A percentile compares a stretch with the other conserved stretches of the same genome.
phyloP scores from a whole-genome alignment of 192 early-diverging fungal genomes.

The Umbelopsis ramanniana region DNA sequence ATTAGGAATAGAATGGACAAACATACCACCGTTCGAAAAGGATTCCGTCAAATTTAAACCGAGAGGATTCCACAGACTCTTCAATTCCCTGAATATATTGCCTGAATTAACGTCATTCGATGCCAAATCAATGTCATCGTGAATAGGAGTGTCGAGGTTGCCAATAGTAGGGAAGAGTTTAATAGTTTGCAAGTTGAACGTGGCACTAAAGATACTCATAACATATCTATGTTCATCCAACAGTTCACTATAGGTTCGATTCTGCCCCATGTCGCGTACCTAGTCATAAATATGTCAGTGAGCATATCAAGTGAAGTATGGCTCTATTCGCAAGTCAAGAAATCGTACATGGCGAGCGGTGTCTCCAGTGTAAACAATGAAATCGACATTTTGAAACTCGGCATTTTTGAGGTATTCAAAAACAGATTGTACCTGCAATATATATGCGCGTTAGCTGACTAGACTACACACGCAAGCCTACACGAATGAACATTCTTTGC shows the following conservation, averaged over 20 bases:
- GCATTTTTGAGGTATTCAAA: constrained; percentile 40
- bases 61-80: constrained; percentile 36
- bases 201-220: constrained; percentile 4
- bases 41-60: constrained; percentile 33
- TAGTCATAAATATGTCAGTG: constrained; percentile 11
- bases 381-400: constrained; percentile 35
- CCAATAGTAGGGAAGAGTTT: constrained; percentile 42
- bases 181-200: constrained; percentile 18
- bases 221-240: constrained; percentile 1
- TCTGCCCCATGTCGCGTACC: constrained; percentile 30
- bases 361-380: constrained; percentile 51
- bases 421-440: constrained; percentile 10
- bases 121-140: constrained; percentile 31
- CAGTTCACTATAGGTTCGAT: constrained; percentile 14
- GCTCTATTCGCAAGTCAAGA: neutral
- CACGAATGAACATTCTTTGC: neutral
- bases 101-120: neutral
- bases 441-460: neutral
- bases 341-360: constrained; percentile 41
- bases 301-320: neutral
- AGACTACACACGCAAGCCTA: too few species aligned
- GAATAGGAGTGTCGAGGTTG: constrained; percentile 41
- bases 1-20: constrained; percentile 30
- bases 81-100: constrained; percentile 19
- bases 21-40: constrained; percentile 45